A percentile compares a stretch with the other conserved stretches of the same genome.
Evolutionary conservation across 306 rosid species (phyloP).

Genomic region (Castanospermum australe): DNA sequence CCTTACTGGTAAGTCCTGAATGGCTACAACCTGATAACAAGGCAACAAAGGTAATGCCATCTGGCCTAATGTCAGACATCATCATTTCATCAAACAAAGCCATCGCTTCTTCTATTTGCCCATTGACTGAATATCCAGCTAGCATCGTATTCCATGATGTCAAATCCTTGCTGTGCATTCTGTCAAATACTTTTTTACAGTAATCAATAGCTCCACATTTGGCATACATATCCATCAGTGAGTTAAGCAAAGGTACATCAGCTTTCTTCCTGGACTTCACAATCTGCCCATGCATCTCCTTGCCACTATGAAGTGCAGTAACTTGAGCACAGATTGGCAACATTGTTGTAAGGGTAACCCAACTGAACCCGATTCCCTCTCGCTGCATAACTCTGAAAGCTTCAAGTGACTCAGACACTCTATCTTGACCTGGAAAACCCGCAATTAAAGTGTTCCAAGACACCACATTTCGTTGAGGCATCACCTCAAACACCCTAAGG

Average conservation of each 20-base stretch:
- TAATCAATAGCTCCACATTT: conserved; percentile 60
- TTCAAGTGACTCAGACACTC: conserved; percentile 33
- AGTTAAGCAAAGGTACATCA: conserved; percentile 50
- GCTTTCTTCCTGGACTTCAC: conserved; percentile 49
- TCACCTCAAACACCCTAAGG: conserved; percentile 49
- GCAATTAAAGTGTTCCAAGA: conserved; percentile 67
- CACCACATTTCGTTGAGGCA: conserved; percentile 58
- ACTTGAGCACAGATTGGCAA: conserved; percentile 44
- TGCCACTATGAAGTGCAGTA: conserved; percentile 55
- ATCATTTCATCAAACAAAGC: conserved; percentile 47
- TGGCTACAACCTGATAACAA: conserved; percentile 64
- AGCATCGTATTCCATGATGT: conserved; percentile 67
- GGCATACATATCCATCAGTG: conserved; percentile 62
- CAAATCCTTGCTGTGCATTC: conserved; percentile 45
- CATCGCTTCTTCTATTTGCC: conserved; percentile 42
- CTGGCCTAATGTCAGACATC: conserved; percentile 37
- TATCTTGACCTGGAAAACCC: conserved; percentile 33
- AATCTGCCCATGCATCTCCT: conserved; percentile 65
- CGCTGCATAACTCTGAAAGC: conserved; percentile 54
- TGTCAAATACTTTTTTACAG: conserved; percentile 45
- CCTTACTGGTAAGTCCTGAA: conserved; percentile 44
- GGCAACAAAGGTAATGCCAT: conserved; percentile 49
- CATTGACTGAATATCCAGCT: conserved; percentile 52
- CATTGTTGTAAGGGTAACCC: conserved; percentile 57
- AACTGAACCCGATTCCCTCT: conserved; percentile 51